Conservation (phyloP, 495 filamentous ascomycete species). For the Cairneyella variabilis region DNA sequence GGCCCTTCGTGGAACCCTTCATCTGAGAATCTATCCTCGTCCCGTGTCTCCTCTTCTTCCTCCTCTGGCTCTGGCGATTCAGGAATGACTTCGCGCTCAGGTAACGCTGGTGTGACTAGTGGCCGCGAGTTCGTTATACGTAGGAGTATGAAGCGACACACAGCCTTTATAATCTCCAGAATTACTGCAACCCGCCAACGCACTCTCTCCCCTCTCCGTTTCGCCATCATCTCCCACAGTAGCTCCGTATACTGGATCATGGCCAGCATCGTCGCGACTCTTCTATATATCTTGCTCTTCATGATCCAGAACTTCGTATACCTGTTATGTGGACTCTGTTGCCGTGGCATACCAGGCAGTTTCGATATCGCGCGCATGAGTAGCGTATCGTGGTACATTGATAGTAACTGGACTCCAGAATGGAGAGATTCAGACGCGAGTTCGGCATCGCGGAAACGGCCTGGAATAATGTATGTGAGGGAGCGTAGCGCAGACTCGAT, state of each 20-base stretch:
- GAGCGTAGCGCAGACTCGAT: constrained; percentile 90
- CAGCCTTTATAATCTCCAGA: constrained; percentile 80
- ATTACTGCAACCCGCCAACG: constrained; percentile 89
- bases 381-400: constrained; percentile 90
- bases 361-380: constrained; percentile 59
- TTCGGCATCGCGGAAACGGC: constrained; percentile 89
- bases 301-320: constrained; percentile 89
- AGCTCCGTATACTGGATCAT: constrained; percentile 92
- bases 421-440: constrained; percentile 93
- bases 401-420: constrained; percentile 80
- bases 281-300: constrained; percentile 69
- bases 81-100: constrained; percentile 71
- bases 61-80: constrained; percentile 46
- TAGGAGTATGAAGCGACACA: constrained; percentile 79
- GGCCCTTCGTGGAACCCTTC: constrained; percentile 23
- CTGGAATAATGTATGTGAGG: constrained; percentile 92
- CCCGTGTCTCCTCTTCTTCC: constrained; percentile 37
- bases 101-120: constrained; percentile 77
- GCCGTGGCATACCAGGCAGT: constrained; percentile 38
- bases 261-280: constrained; percentile 74
- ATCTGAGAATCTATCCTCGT: constrained; percentile 24
- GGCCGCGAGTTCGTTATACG: constrained; percentile 80
- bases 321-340: constrained; percentile 72
- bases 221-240: constrained; percentile 76
- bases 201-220: constrained; percentile 70